Evolutionary conservation across 2,329 filamentous ascomycete species (phyloP).

Genomic region (Diaporthe capsici): DNA sequence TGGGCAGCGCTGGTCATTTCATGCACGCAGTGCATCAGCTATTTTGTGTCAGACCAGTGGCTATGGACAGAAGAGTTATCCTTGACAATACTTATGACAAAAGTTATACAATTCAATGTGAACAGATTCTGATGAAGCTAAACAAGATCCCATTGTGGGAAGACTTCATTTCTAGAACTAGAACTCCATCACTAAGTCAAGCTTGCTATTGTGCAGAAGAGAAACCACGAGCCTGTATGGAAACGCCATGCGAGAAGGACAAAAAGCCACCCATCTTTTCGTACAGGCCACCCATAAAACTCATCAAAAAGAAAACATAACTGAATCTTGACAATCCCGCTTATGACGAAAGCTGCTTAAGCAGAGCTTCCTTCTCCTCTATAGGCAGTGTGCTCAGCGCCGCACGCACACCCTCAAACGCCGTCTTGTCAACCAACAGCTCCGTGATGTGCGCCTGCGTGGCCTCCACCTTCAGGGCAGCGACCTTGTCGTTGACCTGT

Average conservation of each 20-base stretch:
- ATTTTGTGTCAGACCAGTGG: not conserved
- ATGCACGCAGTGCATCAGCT: not conserved
- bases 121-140: not conserved
- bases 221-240: not conserved
- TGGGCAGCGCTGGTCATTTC: not conserved
- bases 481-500: conserved; percentile 85
- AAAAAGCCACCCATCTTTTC: not conserved
- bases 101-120: not conserved
- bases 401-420: conserved; percentile 77
- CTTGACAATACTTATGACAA: not conserved
- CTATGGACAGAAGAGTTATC: not conserved
- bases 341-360: conserved; percentile 51
- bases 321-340: not conserved
- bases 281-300: not conserved
- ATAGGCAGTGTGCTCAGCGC: conserved; percentile 78
- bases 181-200: not conserved
- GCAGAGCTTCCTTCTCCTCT: conserved; percentile 76
- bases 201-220: not conserved
- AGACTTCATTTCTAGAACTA: not conserved
- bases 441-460: conserved; percentile 45
- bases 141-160: not conserved
- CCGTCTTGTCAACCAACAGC: conserved; percentile 70
- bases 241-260: conserved; percentile 24
- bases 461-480: conserved; percentile 82
- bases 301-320: not conserved